A percentile compares a stretch with the other conserved stretches of the same genome.
Evolutionary conservation across 164 flowering plant species (phyloP).

Genomic region (Sedum album): DNA sequence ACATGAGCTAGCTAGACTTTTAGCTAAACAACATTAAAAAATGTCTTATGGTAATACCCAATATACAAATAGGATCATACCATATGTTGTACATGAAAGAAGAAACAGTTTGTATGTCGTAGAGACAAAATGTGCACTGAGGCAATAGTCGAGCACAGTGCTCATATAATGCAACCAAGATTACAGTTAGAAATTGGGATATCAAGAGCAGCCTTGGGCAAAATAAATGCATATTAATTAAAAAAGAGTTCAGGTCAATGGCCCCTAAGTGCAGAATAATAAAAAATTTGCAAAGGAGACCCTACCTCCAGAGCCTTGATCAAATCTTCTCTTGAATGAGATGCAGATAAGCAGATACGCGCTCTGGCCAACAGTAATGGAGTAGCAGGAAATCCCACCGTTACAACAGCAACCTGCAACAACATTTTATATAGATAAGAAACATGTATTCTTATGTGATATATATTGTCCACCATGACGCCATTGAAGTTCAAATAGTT

Average conservation of each 20-base stretch:
- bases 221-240: too few relatives aligned
- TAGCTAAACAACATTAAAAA: neutral
- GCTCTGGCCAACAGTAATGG: constrained; percentile 14
- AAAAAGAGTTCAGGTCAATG: neutral
- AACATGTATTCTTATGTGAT: neutral
- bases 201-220: too few relatives aligned
- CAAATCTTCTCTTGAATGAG: constrained; percentile 85
- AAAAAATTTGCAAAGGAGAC: neutral
- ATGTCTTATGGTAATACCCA: neutral
- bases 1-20: neutral
- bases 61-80: too few relatives aligned
- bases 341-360: constrained; percentile 90
- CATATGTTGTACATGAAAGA: too few relatives aligned
- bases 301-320: constrained; percentile 69
- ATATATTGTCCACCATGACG: neutral
- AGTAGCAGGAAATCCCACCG: constrained; percentile 36
- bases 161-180: too few relatives aligned
- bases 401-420: constrained; percentile 82
- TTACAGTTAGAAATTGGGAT: too few relatives aligned
- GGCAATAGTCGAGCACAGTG: too few relatives aligned
- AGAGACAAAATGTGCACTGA: too few relatives aligned
- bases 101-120: too few relatives aligned
- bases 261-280: neutral
- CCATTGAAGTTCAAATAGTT: neutral
- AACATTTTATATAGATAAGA: neutral